Conservation (phyloP, 2,329 filamentous ascomycete species). For the Alternaria ethzedia region DNA sequence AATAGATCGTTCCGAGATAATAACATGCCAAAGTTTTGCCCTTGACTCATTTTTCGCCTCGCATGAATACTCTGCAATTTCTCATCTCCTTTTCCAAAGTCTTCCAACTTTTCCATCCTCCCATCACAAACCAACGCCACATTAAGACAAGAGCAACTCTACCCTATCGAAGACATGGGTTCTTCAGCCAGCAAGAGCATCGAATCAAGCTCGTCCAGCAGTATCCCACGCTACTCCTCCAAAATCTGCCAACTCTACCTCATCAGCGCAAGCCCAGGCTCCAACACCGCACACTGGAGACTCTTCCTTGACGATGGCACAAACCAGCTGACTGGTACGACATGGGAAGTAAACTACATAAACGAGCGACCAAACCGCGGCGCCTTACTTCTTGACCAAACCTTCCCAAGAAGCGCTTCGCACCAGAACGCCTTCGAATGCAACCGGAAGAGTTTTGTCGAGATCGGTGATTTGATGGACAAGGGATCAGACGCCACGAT, state of each 20-base stretch:
- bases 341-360: background rate
- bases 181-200: background rate
- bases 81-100: background rate
- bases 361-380: background rate
- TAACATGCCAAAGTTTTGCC: background rate
- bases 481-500: background rate
- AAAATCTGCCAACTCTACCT: background rate
- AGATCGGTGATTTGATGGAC: background rate
- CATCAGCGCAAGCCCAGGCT: background rate
- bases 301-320: background rate
- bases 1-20: background rate
- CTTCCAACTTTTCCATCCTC: background rate
- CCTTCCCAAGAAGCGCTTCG: background rate
- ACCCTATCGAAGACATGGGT: background rate
- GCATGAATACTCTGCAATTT: background rate
- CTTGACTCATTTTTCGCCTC: background rate
- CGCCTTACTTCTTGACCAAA: background rate
- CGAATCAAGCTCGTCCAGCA: background rate
- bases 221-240: background rate
- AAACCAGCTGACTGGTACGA: background rate
- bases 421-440: background rate
- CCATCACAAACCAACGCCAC: background rate
- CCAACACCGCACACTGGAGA: background rate
- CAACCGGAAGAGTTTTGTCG: background rate
- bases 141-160: background rate